Evolutionary conservation across 2,329 filamentous ascomycete species (phyloP), one percentile per base, ranked within the genome.

Genomic region (Emericellopsis cladophorae): DNA sequence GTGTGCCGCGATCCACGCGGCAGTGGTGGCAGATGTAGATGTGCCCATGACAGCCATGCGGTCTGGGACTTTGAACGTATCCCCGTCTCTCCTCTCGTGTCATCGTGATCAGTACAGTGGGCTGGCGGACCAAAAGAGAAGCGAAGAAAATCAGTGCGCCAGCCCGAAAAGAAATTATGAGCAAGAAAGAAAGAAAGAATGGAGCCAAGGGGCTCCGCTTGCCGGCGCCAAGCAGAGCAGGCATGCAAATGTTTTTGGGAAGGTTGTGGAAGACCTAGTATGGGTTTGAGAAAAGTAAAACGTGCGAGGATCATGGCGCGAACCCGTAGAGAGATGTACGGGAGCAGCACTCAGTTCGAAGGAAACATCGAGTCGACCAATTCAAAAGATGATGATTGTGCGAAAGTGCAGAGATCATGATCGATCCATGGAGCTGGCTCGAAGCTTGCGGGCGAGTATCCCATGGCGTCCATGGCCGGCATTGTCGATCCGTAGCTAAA

Each of bases 401-500:
- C 26, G 26, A 29, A 29, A 29, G 9, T 29, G 26, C 26, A 4
- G 12, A 29, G 12, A 12, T 12, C 26, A 29, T 29, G 26, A 29
- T 29, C 26, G 26, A 7, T 7, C 26, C 26, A 29, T 29, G 26
- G 12, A 29, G 26, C 9, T 2, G 26, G 6, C 8, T 35, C 22
- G 36, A n/a, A 39, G 26, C 26, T 29, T 29, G 26, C 26, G 12
- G 26, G 26, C 26, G 26, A 29, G 26, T 29, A 29, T 4, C 56
- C 54, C 18, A 38, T 38, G 14, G n/a, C 18, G 5, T 57, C 54
- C 21, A 38, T 38, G 14, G 7, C 18, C 9, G 26, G 26, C 8
- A 29, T 29, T 12, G 26, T 29, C 26, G 26, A 29, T 3, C 9
- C 26, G 26, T 29, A 9, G 26, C 6, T 29, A 7, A 29, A 29